phyloP scores from a whole-genome alignment of 2,329 filamentous ascomycete species.

The Monilinia laxa region DNA sequence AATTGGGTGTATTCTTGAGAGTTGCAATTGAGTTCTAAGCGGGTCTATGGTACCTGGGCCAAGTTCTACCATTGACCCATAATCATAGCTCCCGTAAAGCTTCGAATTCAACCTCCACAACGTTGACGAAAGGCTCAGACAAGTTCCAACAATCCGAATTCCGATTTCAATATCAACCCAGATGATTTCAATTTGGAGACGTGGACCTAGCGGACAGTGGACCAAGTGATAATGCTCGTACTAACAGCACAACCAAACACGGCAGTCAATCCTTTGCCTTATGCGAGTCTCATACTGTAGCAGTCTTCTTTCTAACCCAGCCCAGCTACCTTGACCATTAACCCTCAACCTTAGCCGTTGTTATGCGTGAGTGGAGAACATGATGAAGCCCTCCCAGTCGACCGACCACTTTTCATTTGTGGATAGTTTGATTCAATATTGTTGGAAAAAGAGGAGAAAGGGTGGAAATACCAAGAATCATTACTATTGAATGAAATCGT shows the following conservation, averaged over 20 bases:
- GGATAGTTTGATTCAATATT: constrained; percentile 10
- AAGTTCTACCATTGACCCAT: too few relatives aligned
- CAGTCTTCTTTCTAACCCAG: neutral
- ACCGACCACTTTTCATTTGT: constrained; percentile 17
- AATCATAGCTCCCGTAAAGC: constrained; percentile 8
- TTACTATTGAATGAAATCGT: neutral
- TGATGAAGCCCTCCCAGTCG: constrained; percentile 7
- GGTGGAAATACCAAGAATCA: constrained; percentile 1
- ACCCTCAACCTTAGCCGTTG: neutral
- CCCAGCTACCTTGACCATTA: neutral
- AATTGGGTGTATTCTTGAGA: too few relatives aligned
- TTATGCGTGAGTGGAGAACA: constrained; percentile 3
- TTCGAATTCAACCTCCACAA: neutral
- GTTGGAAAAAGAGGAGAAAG: constrained; percentile 7
- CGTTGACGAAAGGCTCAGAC: neutral
- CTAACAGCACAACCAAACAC: neutral
- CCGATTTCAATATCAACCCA: constrained; percentile 3
- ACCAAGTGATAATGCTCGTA: neutral
- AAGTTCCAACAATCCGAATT: constrained; percentile 2
- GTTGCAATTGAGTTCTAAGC: neutral
- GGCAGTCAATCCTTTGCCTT: neutral
- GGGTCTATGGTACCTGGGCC: neutral
- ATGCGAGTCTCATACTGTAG: constrained; percentile 3
- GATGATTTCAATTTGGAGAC: constrained; percentile 2
- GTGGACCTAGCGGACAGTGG: neutral